Conservation (phyloP, 257 asterid genomes). For the Nicotiana tomentosiformis region DNA sequence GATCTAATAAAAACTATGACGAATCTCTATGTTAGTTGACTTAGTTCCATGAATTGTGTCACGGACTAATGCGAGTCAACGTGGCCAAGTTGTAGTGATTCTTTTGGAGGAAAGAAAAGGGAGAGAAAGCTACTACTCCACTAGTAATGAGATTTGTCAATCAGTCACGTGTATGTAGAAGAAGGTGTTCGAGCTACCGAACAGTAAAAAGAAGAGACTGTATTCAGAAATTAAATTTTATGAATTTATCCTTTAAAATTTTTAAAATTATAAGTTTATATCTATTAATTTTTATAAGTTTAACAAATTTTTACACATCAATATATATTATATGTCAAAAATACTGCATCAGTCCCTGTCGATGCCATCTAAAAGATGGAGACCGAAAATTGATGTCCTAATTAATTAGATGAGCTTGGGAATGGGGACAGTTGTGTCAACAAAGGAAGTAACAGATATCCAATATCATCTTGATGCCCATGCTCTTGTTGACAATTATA, state of each 20-base stretch:
- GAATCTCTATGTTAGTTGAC: too few relatives aligned
- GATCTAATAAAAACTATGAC: not conserved
- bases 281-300: too few relatives aligned
- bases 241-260: too few relatives aligned
- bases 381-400: not conserved
- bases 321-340: too few relatives aligned
- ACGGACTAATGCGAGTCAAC: not conserved
- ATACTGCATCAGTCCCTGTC: not conserved
- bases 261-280: too few relatives aligned
- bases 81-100: not conserved
- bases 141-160: not conserved
- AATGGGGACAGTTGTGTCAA: not conserved
- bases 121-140: not conserved
- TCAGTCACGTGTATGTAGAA: not conserved
- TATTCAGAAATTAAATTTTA: too few relatives aligned
- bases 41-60: too few relatives aligned
- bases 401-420: not conserved
- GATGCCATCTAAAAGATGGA: not conserved
- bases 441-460: not conserved
- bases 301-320: too few relatives aligned
- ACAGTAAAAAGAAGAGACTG: too few relatives aligned
- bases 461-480: not conserved
- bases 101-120: not conserved
- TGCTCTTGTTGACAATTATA: not conserved
- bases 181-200: not conserved